Conservation (phyloP, 2,329 filamentous ascomycete genomes). For the Canariomyces notabilis region DNA sequence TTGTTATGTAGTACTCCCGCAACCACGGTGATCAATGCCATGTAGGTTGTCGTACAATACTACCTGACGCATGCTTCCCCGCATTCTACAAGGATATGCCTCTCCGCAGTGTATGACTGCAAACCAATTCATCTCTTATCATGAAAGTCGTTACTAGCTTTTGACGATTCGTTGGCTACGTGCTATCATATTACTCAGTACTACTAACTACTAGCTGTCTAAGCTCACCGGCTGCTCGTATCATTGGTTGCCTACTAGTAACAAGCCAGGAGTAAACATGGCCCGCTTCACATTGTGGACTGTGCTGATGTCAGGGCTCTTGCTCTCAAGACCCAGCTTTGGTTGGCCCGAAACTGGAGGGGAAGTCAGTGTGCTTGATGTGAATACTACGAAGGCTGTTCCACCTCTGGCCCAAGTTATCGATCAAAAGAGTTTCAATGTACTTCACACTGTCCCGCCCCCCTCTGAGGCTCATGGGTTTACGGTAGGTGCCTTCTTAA, state of each 20-base stretch:
- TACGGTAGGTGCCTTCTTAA: slow-evolving; percentile 24
- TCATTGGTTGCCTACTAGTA: background rate
- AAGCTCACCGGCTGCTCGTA: background rate
- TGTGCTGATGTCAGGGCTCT: background rate
- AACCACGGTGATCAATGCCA: no score
- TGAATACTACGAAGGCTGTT: background rate
- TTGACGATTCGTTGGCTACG: no score
- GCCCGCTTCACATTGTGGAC: background rate
- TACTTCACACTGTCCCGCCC: slow-evolving; percentile 35
- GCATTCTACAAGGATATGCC: no score
- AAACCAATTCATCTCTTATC: no score
- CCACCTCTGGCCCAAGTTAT: slow-evolving; percentile 36
- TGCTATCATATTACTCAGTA: background rate
- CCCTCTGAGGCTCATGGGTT: slow-evolving; percentile 34
- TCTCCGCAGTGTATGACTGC: no score
- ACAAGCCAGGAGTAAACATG: background rate
- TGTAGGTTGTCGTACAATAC: no score
- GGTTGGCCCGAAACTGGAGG: background rate
- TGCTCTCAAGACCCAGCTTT: background rate
- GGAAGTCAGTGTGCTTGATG: no score
- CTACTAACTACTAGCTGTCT: background rate
- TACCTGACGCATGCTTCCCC: no score
- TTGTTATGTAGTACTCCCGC: no score
- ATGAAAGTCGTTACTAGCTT: no score
- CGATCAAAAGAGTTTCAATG: slow-evolving; percentile 41